Evolutionary conservation across 169 alveolate species (phyloP), one percentile per base, ranked within the genome.

Genomic region (Amoebophrya sp.): DNA sequence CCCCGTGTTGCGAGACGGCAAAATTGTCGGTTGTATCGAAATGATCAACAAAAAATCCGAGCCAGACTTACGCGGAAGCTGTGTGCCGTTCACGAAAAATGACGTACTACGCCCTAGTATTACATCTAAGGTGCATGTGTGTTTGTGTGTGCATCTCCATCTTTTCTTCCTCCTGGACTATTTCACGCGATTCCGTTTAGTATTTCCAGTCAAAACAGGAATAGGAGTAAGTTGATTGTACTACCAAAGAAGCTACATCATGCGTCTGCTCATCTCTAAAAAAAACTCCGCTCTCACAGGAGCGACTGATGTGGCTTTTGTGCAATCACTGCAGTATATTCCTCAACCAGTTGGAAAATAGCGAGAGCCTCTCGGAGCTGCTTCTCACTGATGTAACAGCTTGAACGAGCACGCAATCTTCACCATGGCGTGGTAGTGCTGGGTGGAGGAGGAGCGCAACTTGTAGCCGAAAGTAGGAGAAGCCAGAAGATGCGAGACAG

Each of bases 261-360:
- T 47, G 65, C 65, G 6, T 47, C 65, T 47, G 65, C 6, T 18
- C 29, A 47, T 6, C 65, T 12, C 29, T 47, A 18, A 47, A 47
- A 47, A 47, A 6, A 47, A 47, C 65, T 47, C 29, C 65, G 65
- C 6, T 12, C 18, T 47, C 65, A 65, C 83, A 65, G 83, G 83
- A 65, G 83, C 83, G 83, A 18, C 83, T 65, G 83, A 65, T 65
- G 83, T 36, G 83, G 26, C 26, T 65, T 29, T 36, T 65, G 83
- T 65, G 83, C 83, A 65, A 65, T 36, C 83, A 65, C 83, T 65
- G 83, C 83, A 65, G 83, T 36, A 65, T 65, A 29, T 65, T 65
- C 83, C n/a, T 65, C 39, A 65, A 65, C 26, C 83, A 65, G 83
- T 36, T 65, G 83, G 83, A 65, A 18, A 65, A 29, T 36, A 65